Conservation (phyloP, 805 yeast species). For the Priceomyces fermenticarens region DNA sequence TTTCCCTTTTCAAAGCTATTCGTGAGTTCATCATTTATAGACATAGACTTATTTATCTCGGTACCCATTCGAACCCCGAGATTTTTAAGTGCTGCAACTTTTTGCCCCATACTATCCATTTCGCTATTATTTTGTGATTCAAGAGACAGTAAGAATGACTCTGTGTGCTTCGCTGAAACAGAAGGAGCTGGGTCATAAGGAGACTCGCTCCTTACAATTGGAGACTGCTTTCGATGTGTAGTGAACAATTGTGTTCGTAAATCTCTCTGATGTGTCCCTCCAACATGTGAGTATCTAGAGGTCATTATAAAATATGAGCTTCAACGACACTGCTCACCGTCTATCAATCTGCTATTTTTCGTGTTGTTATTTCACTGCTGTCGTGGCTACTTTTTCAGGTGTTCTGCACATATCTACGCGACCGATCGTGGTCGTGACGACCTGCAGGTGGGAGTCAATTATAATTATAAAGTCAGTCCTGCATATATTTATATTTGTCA, state of each 20-base stretch:
- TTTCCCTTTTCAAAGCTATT: slow-evolving; percentile 38
- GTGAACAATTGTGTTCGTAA: slow-evolving; percentile 39
- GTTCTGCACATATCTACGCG: too few relatives aligned
- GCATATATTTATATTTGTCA: too few relatives aligned
- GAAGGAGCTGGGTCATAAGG: slow-evolving; percentile 35
- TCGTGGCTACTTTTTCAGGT: too few relatives aligned
- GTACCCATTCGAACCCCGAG: slow-evolving; percentile 42
- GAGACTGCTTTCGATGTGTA: slow-evolving; percentile 17
- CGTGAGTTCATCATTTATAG: slow-evolving; percentile 40
- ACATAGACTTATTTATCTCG: slow-evolving; percentile 40
- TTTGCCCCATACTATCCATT: slow-evolving; percentile 38
- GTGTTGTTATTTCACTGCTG: too few relatives aligned
- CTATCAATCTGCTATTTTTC: too few relatives aligned
- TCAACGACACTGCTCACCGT: too few relatives aligned
- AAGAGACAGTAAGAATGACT: slow-evolving; percentile 39
- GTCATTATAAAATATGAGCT: slow-evolving; percentile 14
- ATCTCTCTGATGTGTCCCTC: slow-evolving; percentile 42
- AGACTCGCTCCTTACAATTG: slow-evolving; percentile 31
- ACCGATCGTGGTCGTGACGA: too few relatives aligned
- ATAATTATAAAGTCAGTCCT: too few relatives aligned
- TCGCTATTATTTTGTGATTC: slow-evolving; percentile 44
- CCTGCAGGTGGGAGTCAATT: too few relatives aligned
- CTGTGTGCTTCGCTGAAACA: slow-evolving; percentile 36
- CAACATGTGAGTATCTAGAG: slow-evolving; percentile 24
- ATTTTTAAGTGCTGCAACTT: slow-evolving; percentile 39